phyloP scores from a whole-genome alignment of 139 green algal species.

The Eudorina sp. region DNA sequence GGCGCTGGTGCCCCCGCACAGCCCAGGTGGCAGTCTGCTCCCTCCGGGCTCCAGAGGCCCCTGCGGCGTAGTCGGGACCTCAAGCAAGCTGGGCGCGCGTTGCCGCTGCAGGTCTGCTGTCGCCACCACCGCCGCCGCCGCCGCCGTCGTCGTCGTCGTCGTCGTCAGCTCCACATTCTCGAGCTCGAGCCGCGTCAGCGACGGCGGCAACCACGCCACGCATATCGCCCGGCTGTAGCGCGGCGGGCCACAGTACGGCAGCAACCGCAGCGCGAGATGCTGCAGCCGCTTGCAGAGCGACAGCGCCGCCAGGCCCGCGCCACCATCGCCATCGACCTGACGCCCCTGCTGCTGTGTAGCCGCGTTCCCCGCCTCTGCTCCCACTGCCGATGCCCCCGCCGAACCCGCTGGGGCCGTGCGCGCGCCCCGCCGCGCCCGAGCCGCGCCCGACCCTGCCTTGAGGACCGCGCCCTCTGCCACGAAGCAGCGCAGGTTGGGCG shows the following conservation, averaged over 20 bases:
- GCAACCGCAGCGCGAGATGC: constrained; percentile 22
- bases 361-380: not conserved
- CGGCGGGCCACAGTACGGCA: constrained; percentile 13
- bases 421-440: no score
- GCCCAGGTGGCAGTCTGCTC: no score
- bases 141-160: not conserved
- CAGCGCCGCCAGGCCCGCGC: not conserved
- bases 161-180: not conserved
- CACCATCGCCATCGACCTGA: not conserved
- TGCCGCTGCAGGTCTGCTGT: no score
- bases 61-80: no score
- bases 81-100: no score
- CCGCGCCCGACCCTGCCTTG: no score
- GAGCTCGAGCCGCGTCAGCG: constrained; percentile 3
- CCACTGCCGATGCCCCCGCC: not conserved
- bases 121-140: no score
- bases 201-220: constrained; percentile 6
- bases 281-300: not conserved
- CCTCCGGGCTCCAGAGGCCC: no score
- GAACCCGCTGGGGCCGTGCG: not conserved
- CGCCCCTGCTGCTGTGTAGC: no score
- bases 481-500: not conserved
- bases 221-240: constrained; percentile 1
- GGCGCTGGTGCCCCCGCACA: no score
- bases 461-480: constrained; percentile 20